Evolutionary conservation across 805 yeast species (phyloP), one percentile per base, ranked within the genome.

Genomic region (Candida silvicultrix): DNA sequence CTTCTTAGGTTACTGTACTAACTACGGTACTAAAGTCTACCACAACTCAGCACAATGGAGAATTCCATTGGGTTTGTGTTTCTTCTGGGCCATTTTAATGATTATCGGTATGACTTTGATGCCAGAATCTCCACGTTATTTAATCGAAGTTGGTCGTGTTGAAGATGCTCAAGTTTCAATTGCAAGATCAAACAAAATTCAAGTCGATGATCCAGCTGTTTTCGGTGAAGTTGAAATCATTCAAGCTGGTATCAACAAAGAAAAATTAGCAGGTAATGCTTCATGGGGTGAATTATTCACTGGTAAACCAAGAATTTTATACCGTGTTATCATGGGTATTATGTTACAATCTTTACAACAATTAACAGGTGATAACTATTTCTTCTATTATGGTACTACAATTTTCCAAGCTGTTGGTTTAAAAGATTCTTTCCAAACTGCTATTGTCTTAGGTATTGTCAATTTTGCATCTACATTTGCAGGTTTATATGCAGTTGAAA

Each of bases 1-100:
- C 58, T 82, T 83, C 68, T 69, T 83, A 54, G 90, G 89, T 64
- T 82, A 82, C 74, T 82, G 88, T 67, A 73, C 82, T 45, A 80
- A 79, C 48, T 83, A 74, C 63, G 89, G 88, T 65, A 80, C 87
- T 49, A 75, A 77, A 51, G 52, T 46, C 28, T 68, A 66, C 61
- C 71, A 75, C 60, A 83, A 83, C 70, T 83, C 90, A 38, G 88
- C 66, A 11, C 85, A 80, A 68, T 83, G 89, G 89, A 80, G 89
- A 77, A 74, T 83, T 53, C 85, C 85, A 47, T 69, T 83, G 60
- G 84, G 83, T 50, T 64, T 79, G 51, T 70, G 74, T 58, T 75
- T 74, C 55, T 68, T 69, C 28, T 74, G 75, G 75, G 71, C 71
- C 41, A 38, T 67, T 16, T 50, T 65, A 45, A 61, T 67, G 70